Evolutionary conservation across 2,329 filamentous ascomycete species (phyloP).

Genomic region (Epichloe sylvatica): DNA sequence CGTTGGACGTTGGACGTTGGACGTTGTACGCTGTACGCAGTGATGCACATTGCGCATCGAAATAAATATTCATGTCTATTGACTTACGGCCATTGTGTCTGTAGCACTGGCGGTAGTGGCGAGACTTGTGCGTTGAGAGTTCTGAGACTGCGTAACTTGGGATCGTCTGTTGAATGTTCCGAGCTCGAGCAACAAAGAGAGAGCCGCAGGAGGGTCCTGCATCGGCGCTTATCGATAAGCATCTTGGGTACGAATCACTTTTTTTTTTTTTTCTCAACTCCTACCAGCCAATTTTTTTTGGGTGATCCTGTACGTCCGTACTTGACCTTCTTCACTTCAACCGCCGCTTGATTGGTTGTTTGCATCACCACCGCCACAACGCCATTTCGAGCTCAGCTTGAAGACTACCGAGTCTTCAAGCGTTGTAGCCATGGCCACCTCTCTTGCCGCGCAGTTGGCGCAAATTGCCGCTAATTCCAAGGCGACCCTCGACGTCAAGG

Average conservation of each 20-base stretch:
- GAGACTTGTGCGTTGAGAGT: too few relatives aligned
- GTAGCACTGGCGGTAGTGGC: background rate
- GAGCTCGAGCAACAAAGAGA: too few relatives aligned
- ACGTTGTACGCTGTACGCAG: background rate
- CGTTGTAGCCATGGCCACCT: conserved; percentile 52
- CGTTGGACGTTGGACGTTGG: background rate
- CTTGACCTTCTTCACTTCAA: background rate
- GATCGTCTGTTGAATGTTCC: too few relatives aligned
- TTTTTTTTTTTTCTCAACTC: conserved; percentile 6
- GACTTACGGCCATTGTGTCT: conserved; percentile 12
- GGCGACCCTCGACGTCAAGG: conserved; percentile 80
- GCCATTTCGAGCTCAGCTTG: conserved; percentile 2
- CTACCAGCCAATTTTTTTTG: conserved; percentile 4
- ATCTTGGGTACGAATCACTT: background rate
- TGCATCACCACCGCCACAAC: background rate
- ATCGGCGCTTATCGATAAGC: background rate
- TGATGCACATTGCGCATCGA: background rate
- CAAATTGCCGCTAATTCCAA: conserved; percentile 83
- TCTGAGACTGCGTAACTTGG: too few relatives aligned
- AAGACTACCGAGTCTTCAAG: conserved; percentile 8
- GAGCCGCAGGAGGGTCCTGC: too few relatives aligned
- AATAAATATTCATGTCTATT: background rate
- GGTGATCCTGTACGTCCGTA: background rate
- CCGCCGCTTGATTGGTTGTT: background rate
- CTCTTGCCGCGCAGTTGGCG: conserved; percentile 86